Conservation (phyloP, 495 filamentous ascomycete species). For the Tuber brumale region DNA sequence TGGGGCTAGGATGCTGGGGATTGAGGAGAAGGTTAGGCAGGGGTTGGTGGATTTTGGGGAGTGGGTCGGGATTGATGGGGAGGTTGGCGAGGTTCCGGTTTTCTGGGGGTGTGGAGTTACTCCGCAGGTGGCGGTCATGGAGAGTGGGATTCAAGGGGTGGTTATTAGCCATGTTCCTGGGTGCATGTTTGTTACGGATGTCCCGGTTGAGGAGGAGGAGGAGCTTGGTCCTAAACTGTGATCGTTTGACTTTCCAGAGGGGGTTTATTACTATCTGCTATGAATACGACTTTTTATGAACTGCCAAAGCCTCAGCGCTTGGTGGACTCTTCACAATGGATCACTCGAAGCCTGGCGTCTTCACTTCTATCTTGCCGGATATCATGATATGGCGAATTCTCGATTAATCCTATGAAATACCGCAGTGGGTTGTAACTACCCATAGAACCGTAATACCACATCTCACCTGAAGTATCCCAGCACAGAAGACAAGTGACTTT, state of each 20-base stretch:
- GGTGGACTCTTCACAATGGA: background rate
- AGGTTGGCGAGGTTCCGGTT: slow-evolving; percentile 47
- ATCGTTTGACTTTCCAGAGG: background rate
- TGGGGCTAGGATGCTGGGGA: slow-evolving; percentile 46
- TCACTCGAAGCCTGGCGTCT: background rate
- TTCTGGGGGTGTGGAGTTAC: slow-evolving; percentile 59
- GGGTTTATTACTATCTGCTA: background rate
- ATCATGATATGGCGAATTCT: background rate
- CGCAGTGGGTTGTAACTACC: background rate
- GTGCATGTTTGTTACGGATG: slow-evolving; percentile 53
- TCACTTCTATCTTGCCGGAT: background rate
- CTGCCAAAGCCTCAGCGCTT: background rate
- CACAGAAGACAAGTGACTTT: background rate
- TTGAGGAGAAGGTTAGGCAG: slow-evolving; percentile 42
- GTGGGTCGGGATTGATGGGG: slow-evolving; percentile 37
- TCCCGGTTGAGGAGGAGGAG: slow-evolving; percentile 40
- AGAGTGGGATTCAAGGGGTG: slow-evolving; percentile 45
- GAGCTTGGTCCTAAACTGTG: background rate
- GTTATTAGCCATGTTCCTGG: slow-evolving; percentile 54
- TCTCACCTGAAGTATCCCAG: background rate
- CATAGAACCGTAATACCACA: background rate
- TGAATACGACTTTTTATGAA: background rate
- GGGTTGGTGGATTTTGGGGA: slow-evolving; percentile 34
- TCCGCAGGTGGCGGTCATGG: slow-evolving; percentile 53
- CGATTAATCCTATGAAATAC: background rate